Evolutionary conservation across 768 basidiomycete genomes (phyloP), one percentile per base, ranked within the genome.

Genomic region (Russula compacta): DNA sequence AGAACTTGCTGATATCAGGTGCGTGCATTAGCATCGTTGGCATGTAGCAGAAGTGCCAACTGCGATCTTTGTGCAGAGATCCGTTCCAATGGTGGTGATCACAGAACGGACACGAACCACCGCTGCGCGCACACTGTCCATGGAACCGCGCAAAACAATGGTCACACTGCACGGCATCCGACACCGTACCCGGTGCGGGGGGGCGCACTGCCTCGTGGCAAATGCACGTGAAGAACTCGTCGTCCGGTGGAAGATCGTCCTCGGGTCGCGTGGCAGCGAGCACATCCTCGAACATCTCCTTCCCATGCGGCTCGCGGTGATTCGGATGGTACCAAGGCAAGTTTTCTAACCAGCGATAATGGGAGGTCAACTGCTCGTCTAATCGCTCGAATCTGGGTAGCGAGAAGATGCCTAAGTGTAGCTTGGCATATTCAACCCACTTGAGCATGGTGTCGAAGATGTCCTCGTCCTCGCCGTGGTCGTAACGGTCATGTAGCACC

Each of bases 81-180:
- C 90, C 90, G 66, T 92, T 90, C 90, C 90, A 92, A 68, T 93
- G 91, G 63, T 91, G 87, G 67, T 91, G 89, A 65, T 93, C 90
- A 66, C 90, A 93, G 76, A 93, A 93, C 0, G 90, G 90, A 69
- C 90, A 93, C 5, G 90, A 93, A 39, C 90, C 91, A n/a, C 90
- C 90, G 64, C 87, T 89, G 66, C 85, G 85, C 11, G 89, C 90
- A 67, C 90, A 92, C 52, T 84, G 79, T 5, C 89, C 89, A 63
- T 93, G 90, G 73, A 93, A 93, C 52, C 89, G 78, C 51, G 90
- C 91, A 70, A 81, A 89, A 64, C 90, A 93, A 67, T 92, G 89
- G 69, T 93, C 90, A 70, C 90, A 93, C 70, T 93, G 91, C 15
- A 93, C 91, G 1, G 91, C 90, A 69, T 92, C 89, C 0, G 91